phyloP scores from a whole-genome alignment of 495 filamentous ascomycete genomes.

The Podospora pseudopauciseta region DNA sequence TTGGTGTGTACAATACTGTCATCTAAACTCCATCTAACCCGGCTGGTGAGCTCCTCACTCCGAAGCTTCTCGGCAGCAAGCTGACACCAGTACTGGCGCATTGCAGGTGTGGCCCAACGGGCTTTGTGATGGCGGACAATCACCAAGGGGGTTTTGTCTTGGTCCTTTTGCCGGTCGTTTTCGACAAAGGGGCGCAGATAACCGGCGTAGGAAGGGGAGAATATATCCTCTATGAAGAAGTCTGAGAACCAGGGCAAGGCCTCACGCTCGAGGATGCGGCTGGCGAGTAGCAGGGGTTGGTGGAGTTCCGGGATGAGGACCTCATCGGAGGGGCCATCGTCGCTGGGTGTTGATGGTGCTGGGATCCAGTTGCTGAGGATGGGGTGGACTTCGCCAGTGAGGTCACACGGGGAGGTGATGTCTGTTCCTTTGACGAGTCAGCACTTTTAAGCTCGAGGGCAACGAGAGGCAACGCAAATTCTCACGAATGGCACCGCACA shows the following conservation, averaged over 20 bases:
- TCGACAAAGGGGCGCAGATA: slow-evolving; percentile 8
- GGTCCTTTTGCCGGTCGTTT: background rate
- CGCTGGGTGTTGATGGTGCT: slow-evolving; percentile 4
- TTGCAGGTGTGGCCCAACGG: background rate
- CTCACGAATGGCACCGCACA: slow-evolving; percentile 1
- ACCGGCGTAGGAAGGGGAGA: slow-evolving; percentile 31
- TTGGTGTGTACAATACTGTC: background rate
- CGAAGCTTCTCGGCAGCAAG: background rate
- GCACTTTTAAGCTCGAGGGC: too few species aligned
- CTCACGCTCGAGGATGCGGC: slow-evolving; percentile 30
- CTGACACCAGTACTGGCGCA: background rate
- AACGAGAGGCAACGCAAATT: too few species aligned
- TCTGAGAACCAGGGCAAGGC: slow-evolving; percentile 39
- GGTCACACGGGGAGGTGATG: background rate
- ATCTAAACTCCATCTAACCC: background rate
- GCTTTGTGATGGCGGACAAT: slow-evolving; percentile 3
- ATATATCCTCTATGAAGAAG: slow-evolving; percentile 37
- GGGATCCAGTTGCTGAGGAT: slow-evolving; percentile 32
- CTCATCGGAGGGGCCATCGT: slow-evolving; percentile 10
- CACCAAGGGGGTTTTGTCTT: background rate
- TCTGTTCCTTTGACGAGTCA: slow-evolving; percentile 2
- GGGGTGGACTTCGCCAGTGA: slow-evolving; percentile 25
- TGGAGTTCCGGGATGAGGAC: slow-evolving; percentile 7
- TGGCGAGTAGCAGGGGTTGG: slow-evolving; percentile 32
- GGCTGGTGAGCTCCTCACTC: background rate